Percentiles rank a stretch among this genome's conserved stretches.
These are phyloP conservation scores for Penicillium sclerotigenum DNA, from an alignment of 2,329 filamentous ascomycete genomes.

Conservation along the genomic window DNA sequence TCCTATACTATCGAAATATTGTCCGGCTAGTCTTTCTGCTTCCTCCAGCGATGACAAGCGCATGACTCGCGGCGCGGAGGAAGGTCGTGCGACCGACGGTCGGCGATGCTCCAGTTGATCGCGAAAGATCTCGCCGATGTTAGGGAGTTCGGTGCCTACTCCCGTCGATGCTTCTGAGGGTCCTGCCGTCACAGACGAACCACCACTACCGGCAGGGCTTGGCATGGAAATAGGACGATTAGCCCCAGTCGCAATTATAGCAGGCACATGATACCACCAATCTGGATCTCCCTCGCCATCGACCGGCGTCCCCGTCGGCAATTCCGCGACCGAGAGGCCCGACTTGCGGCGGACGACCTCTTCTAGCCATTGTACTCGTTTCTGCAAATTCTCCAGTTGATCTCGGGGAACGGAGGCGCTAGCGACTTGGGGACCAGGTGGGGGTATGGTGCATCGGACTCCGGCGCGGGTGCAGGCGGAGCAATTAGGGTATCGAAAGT, in stretches of 20 bases:
- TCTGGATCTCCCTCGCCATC: constrained; percentile 36
- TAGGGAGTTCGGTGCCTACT: constrained; percentile 35
- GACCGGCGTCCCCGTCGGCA: constrained; percentile 32
- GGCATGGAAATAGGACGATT: constrained; percentile 22
- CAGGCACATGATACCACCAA: constrained; percentile 41
- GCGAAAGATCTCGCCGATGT: constrained; percentile 41
- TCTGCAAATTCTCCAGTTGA: constrained; percentile 40
- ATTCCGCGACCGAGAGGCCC: constrained; percentile 33
- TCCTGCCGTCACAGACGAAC: constrained; percentile 19
- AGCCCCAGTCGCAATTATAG: constrained; percentile 32
- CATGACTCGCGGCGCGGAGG: constrained; percentile 33
- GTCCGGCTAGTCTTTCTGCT: constrained; percentile 31
- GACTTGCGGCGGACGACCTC: constrained; percentile 37
- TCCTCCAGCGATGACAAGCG: constrained; percentile 37
- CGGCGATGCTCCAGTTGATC: constrained; percentile 40
- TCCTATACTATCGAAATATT: constrained; percentile 41
- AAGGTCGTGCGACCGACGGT: constrained; percentile 34
- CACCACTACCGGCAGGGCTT: constrained; percentile 18
- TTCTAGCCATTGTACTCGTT: constrained; percentile 41
- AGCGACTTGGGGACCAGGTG: constrained; percentile 38
- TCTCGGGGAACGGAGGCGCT: constrained; percentile 39
- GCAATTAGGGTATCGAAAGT: constrained; percentile 42
- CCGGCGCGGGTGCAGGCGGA: constrained; percentile 40
- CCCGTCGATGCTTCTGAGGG: constrained; percentile 21
- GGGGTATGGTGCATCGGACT: constrained; percentile 41